Conservation (phyloP, 371 early-diverging fungal species). For the Vavraia culicis region DNA sequence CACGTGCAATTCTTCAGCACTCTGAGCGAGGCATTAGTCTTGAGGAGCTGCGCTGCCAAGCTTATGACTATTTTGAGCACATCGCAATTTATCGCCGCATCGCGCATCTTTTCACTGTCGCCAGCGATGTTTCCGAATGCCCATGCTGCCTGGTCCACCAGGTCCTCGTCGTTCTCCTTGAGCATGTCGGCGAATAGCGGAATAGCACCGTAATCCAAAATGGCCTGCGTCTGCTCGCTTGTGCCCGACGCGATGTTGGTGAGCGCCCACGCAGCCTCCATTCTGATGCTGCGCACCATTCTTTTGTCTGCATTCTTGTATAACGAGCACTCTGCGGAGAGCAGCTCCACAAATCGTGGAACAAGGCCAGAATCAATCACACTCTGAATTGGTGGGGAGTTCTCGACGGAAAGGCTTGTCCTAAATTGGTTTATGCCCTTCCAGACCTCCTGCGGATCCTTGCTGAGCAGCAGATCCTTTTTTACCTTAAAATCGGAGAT, state of each 20-base stretch:
- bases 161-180: constrained; percentile 57
- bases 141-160: constrained; percentile 98
- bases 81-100: constrained; percentile 62
- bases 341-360: constrained; percentile 75
- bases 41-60: constrained; percentile 54
- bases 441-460: constrained; percentile 39
- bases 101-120: constrained; percentile 74
- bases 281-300: constrained; percentile 46
- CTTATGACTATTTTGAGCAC: constrained; percentile 58
- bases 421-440: constrained; percentile 70
- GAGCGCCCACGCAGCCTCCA: constrained; percentile 97
- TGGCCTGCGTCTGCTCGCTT: constrained; percentile 70
- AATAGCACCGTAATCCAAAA: constrained; percentile 74
- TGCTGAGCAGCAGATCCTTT: constrained; percentile 20
- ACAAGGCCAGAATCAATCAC: constrained; percentile 77
- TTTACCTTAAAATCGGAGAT: constrained; percentile 28
- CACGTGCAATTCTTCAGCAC: constrained; percentile 94
- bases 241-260: constrained; percentile 98
- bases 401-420: constrained; percentile 80
- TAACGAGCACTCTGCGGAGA: constrained; percentile 53
- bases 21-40: constrained; percentile 35
- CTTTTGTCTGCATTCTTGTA: constrained; percentile 13
- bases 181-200: constrained; percentile 72
- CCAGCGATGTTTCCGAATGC: constrained; percentile 99
- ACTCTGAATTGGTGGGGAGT: constrained; percentile 83